phyloP scores from a whole-genome alignment of 2,329 filamentous ascomycete genomes.

The Calonectria hongkongensis region DNA sequence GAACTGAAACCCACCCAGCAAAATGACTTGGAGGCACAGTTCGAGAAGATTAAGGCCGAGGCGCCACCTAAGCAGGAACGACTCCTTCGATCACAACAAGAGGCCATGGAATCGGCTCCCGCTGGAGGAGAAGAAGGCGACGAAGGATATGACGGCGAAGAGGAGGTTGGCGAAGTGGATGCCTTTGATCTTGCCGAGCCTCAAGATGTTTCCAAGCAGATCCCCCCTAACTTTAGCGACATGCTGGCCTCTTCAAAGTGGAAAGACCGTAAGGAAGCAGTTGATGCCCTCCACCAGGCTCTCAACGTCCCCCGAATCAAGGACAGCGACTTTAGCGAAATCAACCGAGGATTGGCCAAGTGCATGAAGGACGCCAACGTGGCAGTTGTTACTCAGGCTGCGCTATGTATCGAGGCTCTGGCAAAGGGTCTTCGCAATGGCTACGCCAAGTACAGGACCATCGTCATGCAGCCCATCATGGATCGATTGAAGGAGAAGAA shows the following conservation, averaged over 20 bases:
- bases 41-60: conserved; percentile 94
- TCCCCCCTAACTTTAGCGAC: conserved; percentile 89
- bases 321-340: conserved; percentile 90
- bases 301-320: conserved; percentile 94
- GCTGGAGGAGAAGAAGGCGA: conserved; percentile 76
- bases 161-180: conserved; percentile 80
- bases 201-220: conserved; percentile 87
- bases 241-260: conserved; percentile 93
- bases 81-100: conserved; percentile 91
- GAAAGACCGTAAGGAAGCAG: conserved; percentile 97
- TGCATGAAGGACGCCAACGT: conserved; percentile 99
- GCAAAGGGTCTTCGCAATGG: conserved; percentile 87
- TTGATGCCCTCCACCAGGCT: conserved; percentile 85
- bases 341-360: conserved; percentile 90
- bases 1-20: conserved; percentile 98
- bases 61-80: conserved; percentile 92
- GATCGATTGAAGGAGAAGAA: conserved; percentile 99
- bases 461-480: conserved; percentile 91
- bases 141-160: conserved; percentile 71
- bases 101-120: conserved; percentile 81
- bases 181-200: conserved; percentile 89
- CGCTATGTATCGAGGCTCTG: conserved; percentile 92
- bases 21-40: conserved; percentile 92
- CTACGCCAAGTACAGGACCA: conserved; percentile 87
- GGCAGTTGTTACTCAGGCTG: conserved; percentile 93